Percentiles rank a stretch among this genome's conserved stretches.
These are phyloP conservation scores for Kazachstania sp. DNA, from an alignment of 1,139 yeast genomes.

Conservation along the genomic window DNA sequence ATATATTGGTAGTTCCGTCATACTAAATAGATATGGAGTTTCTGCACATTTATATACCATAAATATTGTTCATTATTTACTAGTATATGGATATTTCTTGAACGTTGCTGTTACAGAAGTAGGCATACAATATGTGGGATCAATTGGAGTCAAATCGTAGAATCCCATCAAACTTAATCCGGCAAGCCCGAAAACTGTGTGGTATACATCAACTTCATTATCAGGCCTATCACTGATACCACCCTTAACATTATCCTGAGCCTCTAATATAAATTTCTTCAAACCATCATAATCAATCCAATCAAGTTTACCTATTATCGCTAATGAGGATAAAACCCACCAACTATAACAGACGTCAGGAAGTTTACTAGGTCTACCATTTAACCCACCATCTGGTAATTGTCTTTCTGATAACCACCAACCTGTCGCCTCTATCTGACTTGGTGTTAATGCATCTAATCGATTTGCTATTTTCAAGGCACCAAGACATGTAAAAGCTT, in stretches of 20 bases:
- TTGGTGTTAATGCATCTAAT: constrained; percentile 38
- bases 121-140: constrained; percentile 87
- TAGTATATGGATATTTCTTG: constrained; percentile 38
- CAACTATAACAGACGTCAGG: constrained; percentile 98
- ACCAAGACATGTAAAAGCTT: constrained; percentile 80
- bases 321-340: constrained; percentile 87
- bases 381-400: constrained; percentile 81
- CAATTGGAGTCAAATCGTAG: constrained; percentile 50
- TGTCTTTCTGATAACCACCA: constrained; percentile 94
- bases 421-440: constrained; percentile 35
- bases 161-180: constrained; percentile 72
- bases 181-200: constrained; percentile 82
- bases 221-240: constrained; percentile 91
- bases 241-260: constrained; percentile 74
- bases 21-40: too few species aligned
- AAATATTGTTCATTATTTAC: background rate
- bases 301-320: constrained; percentile 54
- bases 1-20: too few species aligned
- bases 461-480: constrained; percentile 60
- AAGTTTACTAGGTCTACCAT: constrained; percentile 92
- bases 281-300: constrained; percentile 68
- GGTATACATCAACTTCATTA: constrained; percentile 87
- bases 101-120: constrained; percentile 36
- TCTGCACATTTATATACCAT: too few species aligned
- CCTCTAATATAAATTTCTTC: constrained; percentile 54